Conservation (phyloP, 352 stramenopile species). For the Saprolegnia diclina region DNA sequence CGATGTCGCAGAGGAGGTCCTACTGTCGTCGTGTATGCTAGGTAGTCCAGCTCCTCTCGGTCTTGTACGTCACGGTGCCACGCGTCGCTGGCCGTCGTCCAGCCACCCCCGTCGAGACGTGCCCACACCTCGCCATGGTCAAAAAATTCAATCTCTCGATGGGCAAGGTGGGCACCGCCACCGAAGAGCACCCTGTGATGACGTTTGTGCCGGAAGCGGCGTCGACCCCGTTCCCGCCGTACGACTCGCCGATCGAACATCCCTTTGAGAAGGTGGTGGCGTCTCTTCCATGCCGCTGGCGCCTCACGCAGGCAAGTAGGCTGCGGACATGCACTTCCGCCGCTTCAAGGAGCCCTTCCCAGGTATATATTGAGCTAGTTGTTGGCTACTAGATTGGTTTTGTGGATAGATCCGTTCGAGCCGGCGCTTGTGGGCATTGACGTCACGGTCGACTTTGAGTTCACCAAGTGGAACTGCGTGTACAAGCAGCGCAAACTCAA, state of each 20-base stretch:
- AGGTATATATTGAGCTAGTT: constrained; percentile 42
- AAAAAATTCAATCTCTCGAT: constrained; percentile 1
- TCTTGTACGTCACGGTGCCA: constrained; percentile 18
- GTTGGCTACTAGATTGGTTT: constrained; percentile 45
- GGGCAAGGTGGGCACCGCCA: constrained; percentile 22
- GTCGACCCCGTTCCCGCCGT: not conserved
- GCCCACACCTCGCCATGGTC: constrained; percentile 2
- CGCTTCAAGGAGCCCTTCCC: constrained; percentile 76
- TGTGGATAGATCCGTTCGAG: constrained; percentile 17
- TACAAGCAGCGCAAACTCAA: constrained; percentile 22
- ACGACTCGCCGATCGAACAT: constrained; percentile 6
- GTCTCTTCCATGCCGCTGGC: not conserved
- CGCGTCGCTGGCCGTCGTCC: not conserved
- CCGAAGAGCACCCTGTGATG: constrained; percentile 24
- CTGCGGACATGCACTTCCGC: constrained; percentile 60
- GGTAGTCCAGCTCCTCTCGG: constrained; percentile 18
- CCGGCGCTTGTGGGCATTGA: constrained; percentile 19
- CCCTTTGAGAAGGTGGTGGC: constrained; percentile 4
- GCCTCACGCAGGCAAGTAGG: not conserved
- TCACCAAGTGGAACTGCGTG: constrained; percentile 13
- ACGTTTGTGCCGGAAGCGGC: not conserved
- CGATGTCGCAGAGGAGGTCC: not conserved
- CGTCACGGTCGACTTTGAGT: not conserved
- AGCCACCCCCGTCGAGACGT: not conserved
- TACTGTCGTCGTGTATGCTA: not conserved